Percentiles rank a stretch among this genome's conserved stretches.
Conservation (phyloP, 306 rosid species). For the Rosa rugosa region DNA sequence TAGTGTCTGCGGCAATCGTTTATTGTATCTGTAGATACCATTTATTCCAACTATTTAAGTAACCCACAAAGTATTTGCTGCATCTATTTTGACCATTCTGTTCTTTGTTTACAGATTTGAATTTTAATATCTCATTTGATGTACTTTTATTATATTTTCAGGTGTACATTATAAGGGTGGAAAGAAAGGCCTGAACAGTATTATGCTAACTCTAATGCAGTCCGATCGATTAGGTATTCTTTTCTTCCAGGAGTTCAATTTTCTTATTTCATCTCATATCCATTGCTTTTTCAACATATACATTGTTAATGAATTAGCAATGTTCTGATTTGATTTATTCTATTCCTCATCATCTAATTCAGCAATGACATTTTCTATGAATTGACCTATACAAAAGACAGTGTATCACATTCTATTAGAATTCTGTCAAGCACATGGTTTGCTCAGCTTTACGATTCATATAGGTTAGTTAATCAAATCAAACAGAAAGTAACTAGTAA, state of each 20-base stretch:
- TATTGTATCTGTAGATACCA: neutral
- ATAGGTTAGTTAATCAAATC: neutral
- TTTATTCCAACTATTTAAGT: neutral
- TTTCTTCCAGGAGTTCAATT: neutral
- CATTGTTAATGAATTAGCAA: neutral
- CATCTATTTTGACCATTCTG: neutral
- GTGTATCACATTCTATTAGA: neutral
- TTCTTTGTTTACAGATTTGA: neutral
- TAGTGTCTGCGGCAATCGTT: neutral
- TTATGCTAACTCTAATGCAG: constrained; percentile 2
- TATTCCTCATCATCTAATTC: neutral
- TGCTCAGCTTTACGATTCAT: neutral
- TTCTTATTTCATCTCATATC: neutral
- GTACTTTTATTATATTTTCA: constrained; percentile 31
- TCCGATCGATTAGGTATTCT: constrained; percentile 38
- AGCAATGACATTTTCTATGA: neutral
- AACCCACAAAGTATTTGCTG: neutral
- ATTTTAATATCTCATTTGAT: neutral
- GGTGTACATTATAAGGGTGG: constrained; percentile 66
- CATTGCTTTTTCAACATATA: neutral
- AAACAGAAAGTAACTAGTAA: neutral
- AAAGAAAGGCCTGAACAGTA: constrained; percentile 31
- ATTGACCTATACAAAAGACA: neutral
- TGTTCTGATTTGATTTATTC: neutral
- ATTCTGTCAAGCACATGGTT: constrained; percentile 1